A percentile compares a stretch with the other conserved stretches of the same genome.
These are phyloP conservation scores for Quercus gilva DNA, from an alignment of 306 rosid species.

Conservation along the genomic window DNA sequence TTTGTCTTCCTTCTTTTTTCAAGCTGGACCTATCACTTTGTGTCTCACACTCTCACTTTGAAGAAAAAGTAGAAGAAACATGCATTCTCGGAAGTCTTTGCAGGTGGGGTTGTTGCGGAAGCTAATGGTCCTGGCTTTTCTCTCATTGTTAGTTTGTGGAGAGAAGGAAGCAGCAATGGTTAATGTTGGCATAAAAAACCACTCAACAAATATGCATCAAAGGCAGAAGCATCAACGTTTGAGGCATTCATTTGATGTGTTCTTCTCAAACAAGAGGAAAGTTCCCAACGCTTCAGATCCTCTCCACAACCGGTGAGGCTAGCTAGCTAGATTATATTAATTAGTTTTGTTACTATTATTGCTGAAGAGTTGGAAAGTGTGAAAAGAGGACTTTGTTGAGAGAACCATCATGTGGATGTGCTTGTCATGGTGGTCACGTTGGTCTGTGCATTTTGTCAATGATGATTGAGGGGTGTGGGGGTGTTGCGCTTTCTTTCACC, in stretches of 20 bases:
- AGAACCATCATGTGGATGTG: constrained; percentile 1
- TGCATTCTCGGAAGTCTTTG: constrained; percentile 32
- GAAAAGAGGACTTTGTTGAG: constrained; percentile 5
- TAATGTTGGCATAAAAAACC: constrained; percentile 3
- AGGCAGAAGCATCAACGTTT: constrained; percentile 14
- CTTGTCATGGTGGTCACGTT: constrained; percentile 4
- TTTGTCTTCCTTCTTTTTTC: constrained; percentile 17
- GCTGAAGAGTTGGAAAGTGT: constrained; percentile 20
- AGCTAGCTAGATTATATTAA: background rate
- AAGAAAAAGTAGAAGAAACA: constrained; percentile 6
- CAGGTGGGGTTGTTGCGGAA: constrained; percentile 29
- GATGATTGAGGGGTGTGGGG: constrained; percentile 17
- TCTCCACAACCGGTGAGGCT: constrained; percentile 83
- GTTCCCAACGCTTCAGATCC: constrained; percentile 95
- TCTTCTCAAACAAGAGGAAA: constrained; percentile 61
- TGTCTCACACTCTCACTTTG: background rate
- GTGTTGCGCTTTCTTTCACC: constrained; percentile 13
- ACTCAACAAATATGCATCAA: constrained; percentile 9
- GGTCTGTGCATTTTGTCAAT: constrained; percentile 17
- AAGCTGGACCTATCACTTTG: background rate
- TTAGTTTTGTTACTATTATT: background rate
- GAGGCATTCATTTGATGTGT: constrained; percentile 35
- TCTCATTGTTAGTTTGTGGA: constrained; percentile 40
- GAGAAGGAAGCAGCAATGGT: constrained; percentile 22
- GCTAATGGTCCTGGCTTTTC: constrained; percentile 38